Percentiles rank a stretch among this genome's conserved stretches.
Evolutionary conservation across 331 rosid species (phyloP).

Genomic region (Acacia concinna): DNA sequence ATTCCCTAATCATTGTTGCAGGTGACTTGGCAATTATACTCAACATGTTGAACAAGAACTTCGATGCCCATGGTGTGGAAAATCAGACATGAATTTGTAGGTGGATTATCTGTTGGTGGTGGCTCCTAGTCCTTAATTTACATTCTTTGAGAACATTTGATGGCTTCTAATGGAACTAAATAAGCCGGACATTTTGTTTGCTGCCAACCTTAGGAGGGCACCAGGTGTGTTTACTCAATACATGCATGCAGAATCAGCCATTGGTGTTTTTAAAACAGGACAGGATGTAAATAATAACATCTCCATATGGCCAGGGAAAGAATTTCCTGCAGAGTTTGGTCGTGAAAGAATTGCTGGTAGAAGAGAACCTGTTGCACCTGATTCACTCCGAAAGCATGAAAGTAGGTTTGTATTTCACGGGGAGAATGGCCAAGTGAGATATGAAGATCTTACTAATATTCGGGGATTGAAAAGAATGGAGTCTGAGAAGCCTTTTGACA

Average conservation of each 20-base stretch:
- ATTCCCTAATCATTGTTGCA: conserved; percentile 17
- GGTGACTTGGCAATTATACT: conserved; percentile 15
- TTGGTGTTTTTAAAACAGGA: conserved; percentile 34
- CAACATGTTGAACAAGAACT: conserved; percentile 19
- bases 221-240: conserved; percentile 41
- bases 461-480: conserved; percentile 62
- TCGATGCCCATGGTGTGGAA: conserved; percentile 16
- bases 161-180: conserved; percentile 45
- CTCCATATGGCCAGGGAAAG: conserved; percentile 38
- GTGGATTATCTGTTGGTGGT: conserved; percentile 3
- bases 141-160: conserved; percentile 31
- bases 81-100: conserved; percentile 32
- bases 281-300: conserved; percentile 39
- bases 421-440: conserved; percentile 46
- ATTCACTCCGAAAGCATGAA: conserved; percentile 29
- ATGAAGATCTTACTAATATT: conserved; percentile 51
- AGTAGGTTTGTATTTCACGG: conserved; percentile 33
- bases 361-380: conserved; percentile 39
- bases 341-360: conserved; percentile 42
- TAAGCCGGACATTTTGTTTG: conserved; percentile 42
- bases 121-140: conserved; percentile 19
- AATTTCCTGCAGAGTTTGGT: conserved; percentile 42
- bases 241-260: conserved; percentile 33
- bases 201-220: conserved; percentile 40
- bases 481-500: conserved; percentile 57